Conservation (phyloP, 257 asterid genomes). For the Salvia miltiorrhiza region DNA sequence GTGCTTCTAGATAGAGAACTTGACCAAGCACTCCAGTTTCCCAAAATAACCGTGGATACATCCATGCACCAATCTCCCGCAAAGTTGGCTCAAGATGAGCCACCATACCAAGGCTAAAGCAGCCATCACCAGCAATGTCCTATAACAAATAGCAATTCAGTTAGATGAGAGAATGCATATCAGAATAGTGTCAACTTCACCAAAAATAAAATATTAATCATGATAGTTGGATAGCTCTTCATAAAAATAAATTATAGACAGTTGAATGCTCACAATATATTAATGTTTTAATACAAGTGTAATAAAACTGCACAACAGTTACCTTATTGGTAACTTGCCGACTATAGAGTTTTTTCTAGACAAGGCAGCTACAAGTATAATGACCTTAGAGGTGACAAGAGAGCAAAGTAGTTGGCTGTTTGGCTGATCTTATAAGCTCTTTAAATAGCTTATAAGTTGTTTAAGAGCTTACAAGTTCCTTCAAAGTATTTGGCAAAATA, state of each 20-base stretch:
- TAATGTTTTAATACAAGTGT: background rate
- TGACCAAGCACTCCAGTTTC: constrained; percentile 98
- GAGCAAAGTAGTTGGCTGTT: background rate
- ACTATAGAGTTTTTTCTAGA: background rate
- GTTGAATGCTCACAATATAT: background rate
- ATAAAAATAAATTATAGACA: background rate
- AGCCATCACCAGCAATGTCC: constrained; percentile 94
- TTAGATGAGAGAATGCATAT: background rate
- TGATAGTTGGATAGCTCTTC: background rate
- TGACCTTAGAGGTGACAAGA: background rate
- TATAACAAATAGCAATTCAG: constrained; percentile 16
- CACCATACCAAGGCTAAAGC: constrained; percentile 97
- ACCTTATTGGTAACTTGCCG: background rate
- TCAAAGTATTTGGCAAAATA: too few relatives aligned
- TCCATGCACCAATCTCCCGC: constrained; percentile 65
- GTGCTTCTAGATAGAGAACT: constrained; percentile 89
- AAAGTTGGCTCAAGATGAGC: constrained; percentile 71
- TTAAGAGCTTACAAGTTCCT: too few relatives aligned
- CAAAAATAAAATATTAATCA: background rate
- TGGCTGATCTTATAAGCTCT: background rate
- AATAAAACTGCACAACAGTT: background rate
- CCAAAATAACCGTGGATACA: constrained; percentile 96
- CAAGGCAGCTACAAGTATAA: background rate
- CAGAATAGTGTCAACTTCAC: background rate
- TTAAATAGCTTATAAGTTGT: too few relatives aligned